Evolutionary conservation across 306 rosid genomes (phyloP).

Genomic region (Acacia confusa): DNA sequence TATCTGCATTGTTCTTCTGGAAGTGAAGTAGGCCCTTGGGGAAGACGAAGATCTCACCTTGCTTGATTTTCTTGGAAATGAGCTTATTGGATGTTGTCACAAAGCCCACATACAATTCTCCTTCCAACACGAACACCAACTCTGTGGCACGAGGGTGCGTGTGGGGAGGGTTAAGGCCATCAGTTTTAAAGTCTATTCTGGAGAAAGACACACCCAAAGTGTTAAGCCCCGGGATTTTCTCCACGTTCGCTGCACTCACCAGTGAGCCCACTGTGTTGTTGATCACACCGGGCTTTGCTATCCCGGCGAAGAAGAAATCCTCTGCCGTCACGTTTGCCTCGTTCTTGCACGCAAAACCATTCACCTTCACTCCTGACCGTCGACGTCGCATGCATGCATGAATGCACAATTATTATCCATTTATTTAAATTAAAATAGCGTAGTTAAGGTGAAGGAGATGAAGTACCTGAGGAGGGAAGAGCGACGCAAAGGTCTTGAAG

Average conservation of each 20-base stretch:
- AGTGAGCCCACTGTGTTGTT: constrained; percentile 54
- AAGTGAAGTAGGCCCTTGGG: constrained; percentile 51
- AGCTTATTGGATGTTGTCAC: constrained; percentile 50
- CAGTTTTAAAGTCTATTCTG: constrained; percentile 48
- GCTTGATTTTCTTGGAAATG: constrained; percentile 44
- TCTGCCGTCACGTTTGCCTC: constrained; percentile 50
- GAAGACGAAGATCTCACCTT: constrained; percentile 53
- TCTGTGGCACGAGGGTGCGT: constrained; percentile 64
- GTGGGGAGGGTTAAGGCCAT: constrained; percentile 64
- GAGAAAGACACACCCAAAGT: constrained; percentile 51
- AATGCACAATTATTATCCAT: not conserved
- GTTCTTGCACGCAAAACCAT: constrained; percentile 53
- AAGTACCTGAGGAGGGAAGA: constrained; percentile 49
- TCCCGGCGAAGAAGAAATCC: constrained; percentile 51
- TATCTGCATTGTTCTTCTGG: constrained; percentile 52
- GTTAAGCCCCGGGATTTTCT: constrained; percentile 58
- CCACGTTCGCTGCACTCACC: constrained; percentile 52
- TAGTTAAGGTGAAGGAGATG: not conserved
- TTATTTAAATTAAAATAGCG: not conserved
- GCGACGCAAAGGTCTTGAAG: constrained; percentile 65
- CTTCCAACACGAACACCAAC: constrained; percentile 49
- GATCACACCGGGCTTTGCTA: constrained; percentile 40
- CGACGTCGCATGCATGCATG: too few relatives aligned
- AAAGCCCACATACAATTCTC: constrained; percentile 50
- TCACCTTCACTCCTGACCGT: constrained; percentile 48